Conservation (phyloP, 2,329 filamentous ascomycete genomes). For the Scedosporium dehoogii region DNA sequence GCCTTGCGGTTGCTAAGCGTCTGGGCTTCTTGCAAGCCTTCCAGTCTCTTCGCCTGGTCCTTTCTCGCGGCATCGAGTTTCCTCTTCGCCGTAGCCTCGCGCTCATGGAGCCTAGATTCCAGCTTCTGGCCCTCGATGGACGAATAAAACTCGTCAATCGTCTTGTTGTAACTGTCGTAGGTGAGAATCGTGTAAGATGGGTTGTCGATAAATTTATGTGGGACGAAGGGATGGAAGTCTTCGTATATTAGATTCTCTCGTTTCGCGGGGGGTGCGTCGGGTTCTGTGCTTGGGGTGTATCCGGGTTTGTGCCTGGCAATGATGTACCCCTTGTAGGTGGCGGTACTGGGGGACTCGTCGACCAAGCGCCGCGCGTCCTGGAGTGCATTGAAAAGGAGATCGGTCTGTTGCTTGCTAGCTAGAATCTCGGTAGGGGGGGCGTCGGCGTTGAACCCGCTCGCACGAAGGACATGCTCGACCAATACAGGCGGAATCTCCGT, state of each 20-base stretch:
- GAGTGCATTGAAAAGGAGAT: conserved; percentile 58
- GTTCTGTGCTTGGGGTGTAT: conserved; percentile 8
- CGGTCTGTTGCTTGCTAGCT: conserved; percentile 51
- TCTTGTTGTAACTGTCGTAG: conserved; percentile 81
- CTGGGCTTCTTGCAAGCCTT: conserved; percentile 72
- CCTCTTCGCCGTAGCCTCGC: conserved; percentile 68
- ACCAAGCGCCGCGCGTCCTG: conserved; percentile 61
- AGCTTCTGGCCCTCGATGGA: conserved; percentile 91
- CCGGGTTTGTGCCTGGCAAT: conserved; percentile 56
- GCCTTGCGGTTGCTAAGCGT: conserved; percentile 80
- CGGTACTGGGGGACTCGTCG: conserved; percentile 55
- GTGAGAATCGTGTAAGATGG: conserved; percentile 58
- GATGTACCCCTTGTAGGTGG: conserved; percentile 72
- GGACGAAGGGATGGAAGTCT: conserved; percentile 90
- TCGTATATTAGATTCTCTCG: conserved; percentile 62
- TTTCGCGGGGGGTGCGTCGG: conserved; percentile 13
- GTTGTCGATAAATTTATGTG: conserved; percentile 65
- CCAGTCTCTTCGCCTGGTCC: conserved; percentile 78
- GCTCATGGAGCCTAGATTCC: conserved; percentile 71
- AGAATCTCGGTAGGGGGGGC: conserved; percentile 61
- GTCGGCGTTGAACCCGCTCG: conserved; percentile 58
- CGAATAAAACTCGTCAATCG: conserved; percentile 94
- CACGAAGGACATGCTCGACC: conserved; percentile 72
- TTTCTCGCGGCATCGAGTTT: conserved; percentile 77
- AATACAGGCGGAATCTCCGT: conserved; percentile 82